Base-by-base conservation (phyloP, 2,329 filamentous ascomycete species). In the Intubia oerlemansii region DNA sequence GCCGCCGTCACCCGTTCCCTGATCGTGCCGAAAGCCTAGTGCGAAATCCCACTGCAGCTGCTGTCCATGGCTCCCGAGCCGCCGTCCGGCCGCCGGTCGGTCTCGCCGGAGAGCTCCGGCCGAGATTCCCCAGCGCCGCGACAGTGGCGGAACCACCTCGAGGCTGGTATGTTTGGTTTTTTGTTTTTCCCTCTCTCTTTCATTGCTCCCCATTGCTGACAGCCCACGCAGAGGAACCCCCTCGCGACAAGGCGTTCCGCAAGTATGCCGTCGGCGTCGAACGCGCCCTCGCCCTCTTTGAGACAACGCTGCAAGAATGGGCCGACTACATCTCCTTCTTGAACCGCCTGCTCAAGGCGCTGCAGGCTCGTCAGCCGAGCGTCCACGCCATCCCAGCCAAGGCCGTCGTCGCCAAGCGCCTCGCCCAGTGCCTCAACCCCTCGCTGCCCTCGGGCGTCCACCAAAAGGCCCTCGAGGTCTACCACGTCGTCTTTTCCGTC, bases 281-380 rank as follows among this genome's bases (percentile, higher is more conserved):
- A 44, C 70, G 82, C 48, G 78, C 82, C 19, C 62, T 98, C 36
- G 67, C 77, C 25, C 62, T 92, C 19, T 98, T 93, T 55, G 88
- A 98, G 47, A 84, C 80, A 11, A 72, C 81, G 17, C 61, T 93
- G 40, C 82, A 95, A 52, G 88, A 98, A 68, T 98, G 88, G 88
- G 88, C 90, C 27, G 88, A 98, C 54, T 98, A 98, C 47, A 98
- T 98, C 44, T 92, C 85, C 12, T 98, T 95, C 48, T 56, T 98
- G 32, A 90, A 79, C 46, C 71, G 81, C 36, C 60, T 98, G 27
- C 59, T 92, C 36, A 95, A 93, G 80, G 81, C 85, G 21, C 62
- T 98, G 14, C 88, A 98, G 66, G 69, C 77, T 25, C 79, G 84
- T 38, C 80, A 80, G 15, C 56, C 73, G 25, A 70, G 68, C 33